Percentiles rank a stretch among this genome's conserved stretches.
Evolutionary conservation across 257 asterid genomes (phyloP).

Genomic region (Leptodermis oblonga): DNA sequence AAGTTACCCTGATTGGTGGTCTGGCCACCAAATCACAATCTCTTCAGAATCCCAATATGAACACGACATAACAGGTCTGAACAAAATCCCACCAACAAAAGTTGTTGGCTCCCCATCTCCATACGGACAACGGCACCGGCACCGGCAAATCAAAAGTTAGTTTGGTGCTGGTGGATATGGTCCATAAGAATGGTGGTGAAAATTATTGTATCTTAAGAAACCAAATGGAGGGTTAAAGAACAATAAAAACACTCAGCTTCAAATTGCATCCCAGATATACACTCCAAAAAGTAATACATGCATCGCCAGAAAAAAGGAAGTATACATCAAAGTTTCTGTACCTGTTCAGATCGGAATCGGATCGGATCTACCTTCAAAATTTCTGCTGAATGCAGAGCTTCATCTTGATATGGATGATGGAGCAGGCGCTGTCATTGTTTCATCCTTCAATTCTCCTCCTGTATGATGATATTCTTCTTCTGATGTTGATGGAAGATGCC

Average conservation of each 20-base stretch:
- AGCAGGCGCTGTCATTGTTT: constrained; percentile 32
- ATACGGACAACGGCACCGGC: too few species aligned
- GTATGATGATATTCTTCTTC: constrained; percentile 36
- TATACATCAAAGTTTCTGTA: constrained; percentile 13
- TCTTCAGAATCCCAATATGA: too few species aligned
- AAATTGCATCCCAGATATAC: not conserved
- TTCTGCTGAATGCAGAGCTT: constrained; percentile 28
- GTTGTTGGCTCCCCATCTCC: too few species aligned
- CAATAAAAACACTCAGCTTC: not conserved
- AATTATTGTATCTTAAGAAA: not conserved
- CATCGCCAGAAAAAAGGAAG: not conserved
- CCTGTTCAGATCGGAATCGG: too few species aligned
- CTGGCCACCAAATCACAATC: too few species aligned
- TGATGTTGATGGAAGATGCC: constrained; percentile 29
- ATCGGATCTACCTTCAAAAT: constrained; percentile 14
- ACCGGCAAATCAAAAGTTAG: too few species aligned
- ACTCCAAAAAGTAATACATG: not conserved
- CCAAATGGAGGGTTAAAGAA: not conserved
- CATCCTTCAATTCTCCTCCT: constrained; percentile 32
- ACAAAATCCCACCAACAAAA: too few species aligned
- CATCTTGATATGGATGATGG: constrained; percentile 42
- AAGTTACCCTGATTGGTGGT: too few species aligned
- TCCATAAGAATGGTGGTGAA: too few species aligned
- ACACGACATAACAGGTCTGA: too few species aligned
- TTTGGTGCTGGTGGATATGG: too few species aligned